Conservation (phyloP, 371 early-diverging fungal genomes). For the Mortierella sp. region DNA sequence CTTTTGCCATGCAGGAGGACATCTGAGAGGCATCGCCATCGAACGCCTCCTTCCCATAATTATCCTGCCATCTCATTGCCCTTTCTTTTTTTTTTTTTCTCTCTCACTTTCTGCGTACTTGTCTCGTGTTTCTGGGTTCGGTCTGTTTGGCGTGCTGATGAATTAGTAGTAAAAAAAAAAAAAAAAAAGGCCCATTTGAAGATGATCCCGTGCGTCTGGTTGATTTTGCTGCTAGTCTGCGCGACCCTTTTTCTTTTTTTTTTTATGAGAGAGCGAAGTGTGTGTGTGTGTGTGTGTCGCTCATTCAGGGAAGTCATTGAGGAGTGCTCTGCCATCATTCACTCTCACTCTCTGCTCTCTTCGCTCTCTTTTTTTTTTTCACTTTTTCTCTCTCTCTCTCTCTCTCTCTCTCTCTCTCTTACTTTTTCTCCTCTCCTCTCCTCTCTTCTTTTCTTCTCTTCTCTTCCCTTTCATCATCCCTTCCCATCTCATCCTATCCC, state of each 20-base stretch:
- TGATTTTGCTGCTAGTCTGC: neutral
- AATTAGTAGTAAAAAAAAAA: no score
- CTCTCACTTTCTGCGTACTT: neutral
- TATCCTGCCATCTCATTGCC: no score
- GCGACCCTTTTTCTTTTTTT: neutral
- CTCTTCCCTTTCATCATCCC: slow-evolving; percentile 13
- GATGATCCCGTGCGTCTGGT: neutral
- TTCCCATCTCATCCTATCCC: neutral
- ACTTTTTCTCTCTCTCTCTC: neutral
- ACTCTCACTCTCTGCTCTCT: no score
- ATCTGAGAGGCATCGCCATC: no score
- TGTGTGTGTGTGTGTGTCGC: no score
- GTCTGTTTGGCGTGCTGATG: neutral
- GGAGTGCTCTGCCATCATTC: no score
- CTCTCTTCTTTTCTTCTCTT: neutral
- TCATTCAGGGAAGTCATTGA: no score
- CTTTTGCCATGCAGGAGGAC: no score
- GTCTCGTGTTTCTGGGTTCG: neutral
- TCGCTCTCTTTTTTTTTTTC: neutral
- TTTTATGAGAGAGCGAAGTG: no score
- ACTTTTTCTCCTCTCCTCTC: neutral
- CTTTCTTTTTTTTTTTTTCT: neutral
- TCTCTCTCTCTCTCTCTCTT: neutral
- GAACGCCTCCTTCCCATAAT: no score
- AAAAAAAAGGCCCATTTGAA: no score